These are phyloP conservation scores for Microcera coccophila DNA, from an alignment of 2,329 filamentous ascomycete genomes.

Conservation along the genomic window DNA sequence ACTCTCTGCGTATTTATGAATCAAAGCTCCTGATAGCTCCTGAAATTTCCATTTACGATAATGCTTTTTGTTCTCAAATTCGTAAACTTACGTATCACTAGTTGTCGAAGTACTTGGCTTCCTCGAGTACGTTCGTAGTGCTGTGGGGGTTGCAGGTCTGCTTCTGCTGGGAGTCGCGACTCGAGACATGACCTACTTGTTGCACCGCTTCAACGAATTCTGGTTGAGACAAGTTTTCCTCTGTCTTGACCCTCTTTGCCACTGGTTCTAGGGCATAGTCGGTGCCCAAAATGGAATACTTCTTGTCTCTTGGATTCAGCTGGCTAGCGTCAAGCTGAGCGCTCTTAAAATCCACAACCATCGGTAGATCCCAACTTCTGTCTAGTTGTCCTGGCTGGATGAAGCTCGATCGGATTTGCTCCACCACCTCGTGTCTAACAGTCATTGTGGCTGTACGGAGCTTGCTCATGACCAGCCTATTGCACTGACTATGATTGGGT, in stretches of 20 bases:
- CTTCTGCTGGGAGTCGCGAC: too few relatives aligned
- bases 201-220: background rate
- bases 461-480: constrained; percentile 18
- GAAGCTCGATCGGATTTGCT: constrained; percentile 28
- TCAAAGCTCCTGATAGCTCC: too few relatives aligned
- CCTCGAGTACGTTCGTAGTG: constrained; percentile 11
- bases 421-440: constrained; percentile 19
- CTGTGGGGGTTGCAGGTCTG: too few relatives aligned
- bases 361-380: constrained; percentile 17
- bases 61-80: too few relatives aligned
- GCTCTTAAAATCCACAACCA: constrained; percentile 25
- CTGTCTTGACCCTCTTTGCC: constrained; percentile 15
- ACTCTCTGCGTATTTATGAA: too few relatives aligned
- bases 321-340: constrained; percentile 4
- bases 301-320: too few relatives aligned
- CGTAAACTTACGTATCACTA: too few relatives aligned
- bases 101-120: constrained; percentile 6
- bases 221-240: constrained; percentile 1
- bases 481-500: constrained; percentile 22
- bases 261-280: constrained; percentile 1
- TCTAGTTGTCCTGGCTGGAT: constrained; percentile 9
- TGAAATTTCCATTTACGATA: too few relatives aligned
- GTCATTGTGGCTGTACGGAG: constrained; percentile 1
- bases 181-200: background rate
- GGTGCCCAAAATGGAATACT: too few relatives aligned